A percentile compares a stretch with the other conserved stretches of the same genome.
These are phyloP conservation scores for Colletotrichum magnum DNA, from an alignment of 2,329 filamentous ascomycete genomes.

Conservation along the genomic window DNA sequence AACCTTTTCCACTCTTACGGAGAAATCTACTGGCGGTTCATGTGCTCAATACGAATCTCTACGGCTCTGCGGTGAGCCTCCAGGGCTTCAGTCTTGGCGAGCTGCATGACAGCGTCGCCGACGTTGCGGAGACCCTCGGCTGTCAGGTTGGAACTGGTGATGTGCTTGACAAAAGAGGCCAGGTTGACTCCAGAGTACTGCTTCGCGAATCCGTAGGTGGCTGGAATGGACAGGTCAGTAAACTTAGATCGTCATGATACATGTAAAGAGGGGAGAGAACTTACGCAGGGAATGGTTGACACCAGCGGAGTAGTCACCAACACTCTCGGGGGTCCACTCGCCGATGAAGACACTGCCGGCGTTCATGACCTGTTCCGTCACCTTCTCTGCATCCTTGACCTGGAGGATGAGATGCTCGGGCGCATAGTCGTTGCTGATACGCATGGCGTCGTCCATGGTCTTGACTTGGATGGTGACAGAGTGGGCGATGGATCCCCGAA, in stretches of 20 bases:
- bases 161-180: conserved; percentile 96
- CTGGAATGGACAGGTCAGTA: conserved; percentile 59
- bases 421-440: conserved; percentile 92
- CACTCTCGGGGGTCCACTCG: conserved; percentile 96
- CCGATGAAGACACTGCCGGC: conserved; percentile 97
- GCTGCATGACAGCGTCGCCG: conserved; percentile 90
- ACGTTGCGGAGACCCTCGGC: conserved; percentile 88
- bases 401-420: conserved; percentile 98
- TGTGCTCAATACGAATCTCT: conserved; percentile 79
- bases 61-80: conserved; percentile 94
- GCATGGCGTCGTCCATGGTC: conserved; percentile 80
- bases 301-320: conserved; percentile 97
- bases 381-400: conserved; percentile 80
- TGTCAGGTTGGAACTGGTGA: conserved; percentile 93
- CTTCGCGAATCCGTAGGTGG: conserved; percentile 97
- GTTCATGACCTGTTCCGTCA: conserved; percentile 87
- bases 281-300: conserved; percentile 98
- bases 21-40: conserved; percentile 48
- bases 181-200: conserved; percentile 99
- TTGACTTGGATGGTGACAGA: conserved; percentile 87
- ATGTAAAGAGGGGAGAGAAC: conserved; percentile 54
- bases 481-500: conserved; percentile 90
- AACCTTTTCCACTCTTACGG: not conserved
- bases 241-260: conserved; percentile 42
- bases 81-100: conserved; percentile 93